Conservation (phyloP, 179 eudicot genomes). For the Silene vulgaris region DNA sequence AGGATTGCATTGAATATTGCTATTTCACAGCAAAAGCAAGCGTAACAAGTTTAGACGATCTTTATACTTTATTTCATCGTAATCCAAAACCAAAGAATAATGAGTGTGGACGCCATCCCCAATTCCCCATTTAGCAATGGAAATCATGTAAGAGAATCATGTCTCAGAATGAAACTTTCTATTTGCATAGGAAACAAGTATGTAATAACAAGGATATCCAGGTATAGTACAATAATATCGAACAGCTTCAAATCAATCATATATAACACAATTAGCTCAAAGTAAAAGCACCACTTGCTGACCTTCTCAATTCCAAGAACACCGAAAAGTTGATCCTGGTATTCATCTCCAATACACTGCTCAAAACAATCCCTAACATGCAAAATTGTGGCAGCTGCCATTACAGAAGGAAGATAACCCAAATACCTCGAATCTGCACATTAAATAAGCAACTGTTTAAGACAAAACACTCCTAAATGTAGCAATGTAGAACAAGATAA, state of each 20-base stretch:
- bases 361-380: constrained; percentile 27
- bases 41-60: neutral
- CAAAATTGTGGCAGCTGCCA: constrained; percentile 39
- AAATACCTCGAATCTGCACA: constrained; percentile 36
- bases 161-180: neutral
- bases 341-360: constrained; percentile 28
- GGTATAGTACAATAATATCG: neutral
- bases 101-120: neutral
- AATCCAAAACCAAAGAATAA: neutral
- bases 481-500: neutral
- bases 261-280: neutral
- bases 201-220: neutral
- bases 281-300: neutral
- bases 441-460: neutral
- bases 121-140: neutral
- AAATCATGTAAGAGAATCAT: neutral
- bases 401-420: constrained; percentile 35
- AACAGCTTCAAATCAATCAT: neutral
- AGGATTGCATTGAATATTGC: neutral
- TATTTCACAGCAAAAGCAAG: neutral
- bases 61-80: neutral
- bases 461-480: neutral
- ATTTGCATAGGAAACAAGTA: neutral
- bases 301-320: constrained; percentile 33
- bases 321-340: constrained; percentile 29